These are phyloP conservation scores for Eucalyptus caleyi DNA, from an alignment of 345 rosid genomes.

Conservation along the genomic window DNA sequence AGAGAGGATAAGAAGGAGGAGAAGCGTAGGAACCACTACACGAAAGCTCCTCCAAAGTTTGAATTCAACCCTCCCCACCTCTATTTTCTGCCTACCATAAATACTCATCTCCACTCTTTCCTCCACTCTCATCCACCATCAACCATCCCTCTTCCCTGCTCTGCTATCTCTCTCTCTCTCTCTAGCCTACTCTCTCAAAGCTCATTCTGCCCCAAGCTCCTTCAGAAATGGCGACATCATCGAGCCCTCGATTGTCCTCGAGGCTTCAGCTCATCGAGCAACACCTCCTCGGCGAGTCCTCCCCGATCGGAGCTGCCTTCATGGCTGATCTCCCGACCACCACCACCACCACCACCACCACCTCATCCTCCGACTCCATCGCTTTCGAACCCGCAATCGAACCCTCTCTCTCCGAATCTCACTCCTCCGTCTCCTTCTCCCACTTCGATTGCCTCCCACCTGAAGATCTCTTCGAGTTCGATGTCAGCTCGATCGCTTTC, in stretches of 20 bases:
- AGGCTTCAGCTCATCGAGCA: slow-evolving; percentile 33
- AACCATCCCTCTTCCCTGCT: not conserved
- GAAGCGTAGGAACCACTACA: not conserved
- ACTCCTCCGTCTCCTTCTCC: slow-evolving; percentile 4
- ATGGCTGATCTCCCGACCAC: not conserved
- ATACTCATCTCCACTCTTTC: not conserved
- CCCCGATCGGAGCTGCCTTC: slow-evolving; percentile 7
- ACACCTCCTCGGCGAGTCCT: slow-evolving; percentile 39
- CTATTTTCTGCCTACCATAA: not conserved
- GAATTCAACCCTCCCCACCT: not conserved
- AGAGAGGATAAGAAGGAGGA: not conserved
- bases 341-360: too few species aligned
- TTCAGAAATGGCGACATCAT: not conserved
- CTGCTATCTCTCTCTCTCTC: not conserved
- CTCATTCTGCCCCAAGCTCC: not conserved
- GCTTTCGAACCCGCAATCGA: not conserved
- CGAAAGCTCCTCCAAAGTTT: not conserved
- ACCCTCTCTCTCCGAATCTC: not conserved
- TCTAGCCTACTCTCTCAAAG: not conserved
- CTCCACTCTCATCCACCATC: not conserved
- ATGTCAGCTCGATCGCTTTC: not conserved
- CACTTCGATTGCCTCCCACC: not conserved
- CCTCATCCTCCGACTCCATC: not conserved
- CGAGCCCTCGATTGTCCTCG: slow-evolving; percentile 11
- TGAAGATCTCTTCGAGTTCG: slow-evolving; percentile 6